Evolutionary conservation across 805 yeast species (phyloP), one percentile per base, ranked within the genome.

Genomic region (Yarrowia bubula): DNA sequence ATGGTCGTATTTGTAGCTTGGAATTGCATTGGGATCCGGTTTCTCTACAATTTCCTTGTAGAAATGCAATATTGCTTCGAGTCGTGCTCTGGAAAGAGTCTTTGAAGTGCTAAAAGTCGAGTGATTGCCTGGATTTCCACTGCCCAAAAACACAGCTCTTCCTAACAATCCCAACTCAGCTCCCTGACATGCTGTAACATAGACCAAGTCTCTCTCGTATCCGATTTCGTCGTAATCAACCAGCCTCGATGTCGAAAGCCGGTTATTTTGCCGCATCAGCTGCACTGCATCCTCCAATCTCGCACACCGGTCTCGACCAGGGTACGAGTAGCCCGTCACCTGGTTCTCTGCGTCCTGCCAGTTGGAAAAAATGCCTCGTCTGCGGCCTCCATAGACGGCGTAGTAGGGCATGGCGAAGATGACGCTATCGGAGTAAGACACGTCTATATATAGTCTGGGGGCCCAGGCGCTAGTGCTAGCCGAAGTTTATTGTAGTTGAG

Each of bases 331-430:
- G 32, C 55, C 55, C 31, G 41, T 48, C 17, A 48, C 55, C 32
- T 48, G 55, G 15, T 48, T 48, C 13, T 48, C 55, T 7, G 55
- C 55, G 32, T 48, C 55, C 15, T 35, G 13, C 55, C 55, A 48
- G 39, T 35, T 48, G 55, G 14, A 35, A 14, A 48, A 48, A 35
- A 48, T 35, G 41, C 41, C 55, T 18, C 55, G 17, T 33, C 55
- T 17, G 15, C 55, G 41, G 28, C 55, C 55, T 13, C 55, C 13
- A 41, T 48, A 48, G 28, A 48, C 41, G 38, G 55, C 55, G 41
- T 48, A 48, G 41, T 48, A 48, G 55, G 55, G 55, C 55, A 48
- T 43, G 17, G 15, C 9, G 43, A 41, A 4, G 15, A 8, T 13
- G 31, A 11, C 28, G 28, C 28, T 22, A 22, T 22, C 28, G 28